These are phyloP conservation scores for Entophlyctis luteolus DNA, from an alignment of 192 early-diverging fungal genomes.

Conservation along the genomic window DNA sequence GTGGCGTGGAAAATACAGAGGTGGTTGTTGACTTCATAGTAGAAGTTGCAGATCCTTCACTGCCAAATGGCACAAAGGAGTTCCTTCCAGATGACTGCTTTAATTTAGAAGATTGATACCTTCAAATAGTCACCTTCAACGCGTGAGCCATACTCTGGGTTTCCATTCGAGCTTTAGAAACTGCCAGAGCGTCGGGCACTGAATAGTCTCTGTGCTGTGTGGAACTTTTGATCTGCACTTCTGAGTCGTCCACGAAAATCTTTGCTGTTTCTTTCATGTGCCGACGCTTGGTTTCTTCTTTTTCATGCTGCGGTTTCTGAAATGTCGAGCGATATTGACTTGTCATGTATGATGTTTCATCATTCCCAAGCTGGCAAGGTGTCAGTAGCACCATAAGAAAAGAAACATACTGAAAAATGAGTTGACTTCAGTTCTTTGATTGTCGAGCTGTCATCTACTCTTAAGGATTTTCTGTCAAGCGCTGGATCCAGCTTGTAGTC, in stretches of 20 bases:
- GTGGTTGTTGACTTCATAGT: slow-evolving; percentile 1
- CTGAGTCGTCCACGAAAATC: too few relatives aligned
- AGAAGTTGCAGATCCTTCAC: not conserved
- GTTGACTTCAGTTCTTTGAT: slow-evolving; percentile 22
- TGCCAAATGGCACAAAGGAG: not conserved
- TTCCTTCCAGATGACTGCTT: too few relatives aligned
- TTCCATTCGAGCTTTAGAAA: too few relatives aligned
- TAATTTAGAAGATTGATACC: too few relatives aligned
- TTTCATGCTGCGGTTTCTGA: not conserved
- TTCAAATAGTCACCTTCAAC: too few relatives aligned
- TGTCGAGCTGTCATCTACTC: slow-evolving; percentile 18
- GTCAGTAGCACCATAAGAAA: not conserved
- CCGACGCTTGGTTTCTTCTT: not conserved
- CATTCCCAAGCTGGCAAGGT: slow-evolving; percentile 7
- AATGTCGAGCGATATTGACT: slow-evolving; percentile 15
- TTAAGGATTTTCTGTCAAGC: slow-evolving; percentile 9
- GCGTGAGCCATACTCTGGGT: too few relatives aligned
- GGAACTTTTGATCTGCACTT: too few relatives aligned
- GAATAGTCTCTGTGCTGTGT: too few relatives aligned
- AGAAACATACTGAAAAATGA: slow-evolving; percentile 17
- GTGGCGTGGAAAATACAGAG: not conserved
- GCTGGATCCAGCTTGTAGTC: slow-evolving; percentile 1
- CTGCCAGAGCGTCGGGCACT: too few relatives aligned
- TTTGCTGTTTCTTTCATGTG: not conserved
- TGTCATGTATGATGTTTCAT: slow-evolving; percentile 5